Conservation (phyloP, 129 eudicot species). For the Flaveria brownii region DNA sequence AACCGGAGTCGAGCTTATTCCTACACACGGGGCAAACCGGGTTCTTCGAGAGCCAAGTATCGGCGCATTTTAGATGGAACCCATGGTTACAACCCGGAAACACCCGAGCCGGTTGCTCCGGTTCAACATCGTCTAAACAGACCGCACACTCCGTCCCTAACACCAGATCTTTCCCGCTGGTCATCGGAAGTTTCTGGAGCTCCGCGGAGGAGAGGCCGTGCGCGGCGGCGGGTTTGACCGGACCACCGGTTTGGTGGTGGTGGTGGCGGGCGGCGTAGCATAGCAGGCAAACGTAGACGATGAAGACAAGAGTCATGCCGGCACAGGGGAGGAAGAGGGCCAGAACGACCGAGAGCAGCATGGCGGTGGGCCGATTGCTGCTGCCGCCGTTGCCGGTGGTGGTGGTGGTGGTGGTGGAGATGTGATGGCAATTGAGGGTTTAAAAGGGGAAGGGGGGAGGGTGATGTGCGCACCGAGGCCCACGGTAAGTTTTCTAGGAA, state of each 20-base stretch:
- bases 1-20: constrained; percentile 50
- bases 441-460: not conserved
- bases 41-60: constrained; percentile 72
- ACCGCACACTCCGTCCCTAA: constrained; percentile 80
- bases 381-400: not conserved
- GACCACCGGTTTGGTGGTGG: constrained; percentile 14
- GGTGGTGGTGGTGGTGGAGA: not conserved
- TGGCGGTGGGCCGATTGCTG: constrained; percentile 16
- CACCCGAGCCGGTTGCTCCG: constrained; percentile 65
- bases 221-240: constrained; percentile 37
- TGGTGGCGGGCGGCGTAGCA: constrained; percentile 54
- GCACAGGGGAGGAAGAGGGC: constrained; percentile 88
- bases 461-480: constrained; percentile 30
- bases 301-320: constrained; percentile 73
- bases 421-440: not conserved
- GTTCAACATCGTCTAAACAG: constrained; percentile 70
- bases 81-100: constrained; percentile 93
- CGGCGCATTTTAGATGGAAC: constrained; percentile 80
- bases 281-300: constrained; percentile 58
- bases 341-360: constrained; percentile 68
- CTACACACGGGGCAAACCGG: constrained; percentile 82
- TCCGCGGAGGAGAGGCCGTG: constrained; percentile 62
- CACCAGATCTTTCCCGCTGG: constrained; percentile 63
- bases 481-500: constrained; percentile 29
- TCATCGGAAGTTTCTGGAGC: constrained; percentile 61